Evolutionary conservation across 2,329 filamentous ascomycete genomes (phyloP).

Genomic region (Aaosphaeria pasadenensis): DNA sequence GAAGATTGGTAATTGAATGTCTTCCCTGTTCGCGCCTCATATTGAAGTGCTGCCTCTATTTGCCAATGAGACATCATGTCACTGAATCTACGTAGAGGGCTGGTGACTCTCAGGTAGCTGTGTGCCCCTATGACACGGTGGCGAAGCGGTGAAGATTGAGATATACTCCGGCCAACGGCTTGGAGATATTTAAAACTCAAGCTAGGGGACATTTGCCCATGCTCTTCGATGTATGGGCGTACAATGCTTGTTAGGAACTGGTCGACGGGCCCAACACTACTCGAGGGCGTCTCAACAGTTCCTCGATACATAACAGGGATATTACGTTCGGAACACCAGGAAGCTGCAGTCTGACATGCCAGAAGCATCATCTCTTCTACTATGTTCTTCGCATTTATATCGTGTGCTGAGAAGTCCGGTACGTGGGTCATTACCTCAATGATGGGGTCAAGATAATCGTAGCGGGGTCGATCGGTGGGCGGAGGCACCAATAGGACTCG

Average conservation of each 20-base stretch:
- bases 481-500: slow-evolving; percentile 41
- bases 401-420: slow-evolving; percentile 5
- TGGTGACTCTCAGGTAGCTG: slow-evolving; percentile 58
- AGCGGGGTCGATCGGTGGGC: slow-evolving; percentile 38
- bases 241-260: slow-evolving; percentile 33
- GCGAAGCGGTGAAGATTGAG: slow-evolving; percentile 46
- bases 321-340: slow-evolving; percentile 51
- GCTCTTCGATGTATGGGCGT: slow-evolving; percentile 34
- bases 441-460: slow-evolving; percentile 43
- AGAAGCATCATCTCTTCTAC: slow-evolving; percentile 52
- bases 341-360: slow-evolving; percentile 49
- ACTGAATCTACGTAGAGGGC: slow-evolving; percentile 58
- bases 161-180: slow-evolving; percentile 40
- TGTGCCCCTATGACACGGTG: slow-evolving; percentile 53
- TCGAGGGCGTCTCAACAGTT: slow-evolving; percentile 23
- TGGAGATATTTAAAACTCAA: slow-evolving; percentile 43
- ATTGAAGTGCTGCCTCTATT: slow-evolving; percentile 59
- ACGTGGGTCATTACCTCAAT: slow-evolving; percentile 31
- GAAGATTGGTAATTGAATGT: slow-evolving; percentile 32
- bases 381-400: slow-evolving; percentile 25
- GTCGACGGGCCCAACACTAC: slow-evolving; percentile 5
- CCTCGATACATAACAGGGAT: slow-evolving; percentile 53
- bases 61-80: slow-evolving; percentile 64
- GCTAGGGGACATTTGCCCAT: slow-evolving; percentile 31
- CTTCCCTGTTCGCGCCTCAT: slow-evolving; percentile 49